These are phyloP conservation scores for Ceratobasidium sp. DNA, from an alignment of 1,284 basidiomycete species.

Conservation along the genomic window DNA sequence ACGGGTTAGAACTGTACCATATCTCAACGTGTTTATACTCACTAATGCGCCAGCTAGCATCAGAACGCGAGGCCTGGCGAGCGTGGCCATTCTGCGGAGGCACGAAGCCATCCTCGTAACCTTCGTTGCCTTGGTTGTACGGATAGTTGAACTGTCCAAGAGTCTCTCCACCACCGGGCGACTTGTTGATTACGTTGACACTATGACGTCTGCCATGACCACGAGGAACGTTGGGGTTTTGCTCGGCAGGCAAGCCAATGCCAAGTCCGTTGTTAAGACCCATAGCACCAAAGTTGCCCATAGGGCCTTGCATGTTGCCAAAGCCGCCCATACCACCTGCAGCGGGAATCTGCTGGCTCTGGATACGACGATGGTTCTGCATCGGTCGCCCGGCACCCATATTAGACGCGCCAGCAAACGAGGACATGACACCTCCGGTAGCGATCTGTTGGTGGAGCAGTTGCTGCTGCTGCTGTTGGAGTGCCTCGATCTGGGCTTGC, in stretches of 20 bases:
- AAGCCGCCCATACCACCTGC: conserved; percentile 61
- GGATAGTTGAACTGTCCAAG: conserved; percentile 46
- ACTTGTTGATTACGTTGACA: conserved; percentile 90
- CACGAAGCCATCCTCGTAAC: conserved; percentile 81
- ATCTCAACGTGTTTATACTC: conserved; percentile 57
- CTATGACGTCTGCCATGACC: conserved; percentile 94
- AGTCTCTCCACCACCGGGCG: conserved; percentile 59
- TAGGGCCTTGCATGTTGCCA: conserved; percentile 67
- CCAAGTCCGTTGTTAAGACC: conserved; percentile 67
- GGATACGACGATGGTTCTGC: conserved; percentile 83
- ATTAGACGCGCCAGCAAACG: conserved; percentile 72
- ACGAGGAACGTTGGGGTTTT: conserved; percentile 71
- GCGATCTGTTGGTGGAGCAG: conserved; percentile 89
- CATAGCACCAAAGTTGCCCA: conserved; percentile 69
- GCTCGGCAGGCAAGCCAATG: conserved; percentile 59
- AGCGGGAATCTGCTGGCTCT: conserved; percentile 74
- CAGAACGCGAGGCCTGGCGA: conserved; percentile 79
- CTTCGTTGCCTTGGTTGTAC: conserved; percentile 62
- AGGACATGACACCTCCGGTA: conserved; percentile 74
- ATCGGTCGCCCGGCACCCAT: conserved; percentile 66
- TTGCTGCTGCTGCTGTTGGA: conserved; percentile 90
- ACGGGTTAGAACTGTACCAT: conserved; percentile 47
- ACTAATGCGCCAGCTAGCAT: conserved; percentile 92
- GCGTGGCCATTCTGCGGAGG: conserved; percentile 74
- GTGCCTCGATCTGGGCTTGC: conserved; percentile 89